Evolutionary conservation across 192 early-diverging fungal species (phyloP), one percentile per base, ranked within the genome.

Genomic region (Backusella psychrophila): DNA sequence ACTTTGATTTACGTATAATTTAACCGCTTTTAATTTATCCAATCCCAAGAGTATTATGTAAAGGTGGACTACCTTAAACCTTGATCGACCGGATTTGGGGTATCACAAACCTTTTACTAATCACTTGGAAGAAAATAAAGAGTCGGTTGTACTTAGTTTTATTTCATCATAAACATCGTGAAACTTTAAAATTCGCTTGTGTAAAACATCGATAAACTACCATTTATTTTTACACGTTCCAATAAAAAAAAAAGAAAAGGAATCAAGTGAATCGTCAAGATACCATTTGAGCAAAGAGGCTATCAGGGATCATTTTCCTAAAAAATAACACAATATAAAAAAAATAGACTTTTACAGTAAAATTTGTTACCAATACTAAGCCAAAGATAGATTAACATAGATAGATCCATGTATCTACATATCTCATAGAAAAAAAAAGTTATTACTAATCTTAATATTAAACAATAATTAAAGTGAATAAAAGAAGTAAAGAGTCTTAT

Each of bases 121-220:
- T 63, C 56, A 29, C 56, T 29, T 63, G 9, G 11, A 14, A 63
- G 42, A 44, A 44, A 17, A 44, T 44, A 44, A 44, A 11, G 9
- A 29, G 56, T 63, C 19, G 46, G 56, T 63, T 63, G 56, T 29
- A 63, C 56, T 23, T 63, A 14, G 12, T 9, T 63, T 63, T 63
- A 63, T 63, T 26, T 63, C n/a, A 63, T 63, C 56, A 63, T 63
- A 63, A 63, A 63, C 56, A 29, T 63, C 23, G 56, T 63, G 56
- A 29, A 63, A 63, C 56, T 63, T 49, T 29, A 29, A 63, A 63
- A 29, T 11, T 63, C 56, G 4, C 23, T 59, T 63, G 56, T 63
- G 56, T 63, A 63, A 63, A 63, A 63, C 26, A 29, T 12, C 9
- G 21, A 63, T 63, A 63, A 63, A 63, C 8, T 8, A 12, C 56